Base-by-base conservation (phyloP, 176 grass and related monocot genomes). In the Musa acuminata region DNA sequence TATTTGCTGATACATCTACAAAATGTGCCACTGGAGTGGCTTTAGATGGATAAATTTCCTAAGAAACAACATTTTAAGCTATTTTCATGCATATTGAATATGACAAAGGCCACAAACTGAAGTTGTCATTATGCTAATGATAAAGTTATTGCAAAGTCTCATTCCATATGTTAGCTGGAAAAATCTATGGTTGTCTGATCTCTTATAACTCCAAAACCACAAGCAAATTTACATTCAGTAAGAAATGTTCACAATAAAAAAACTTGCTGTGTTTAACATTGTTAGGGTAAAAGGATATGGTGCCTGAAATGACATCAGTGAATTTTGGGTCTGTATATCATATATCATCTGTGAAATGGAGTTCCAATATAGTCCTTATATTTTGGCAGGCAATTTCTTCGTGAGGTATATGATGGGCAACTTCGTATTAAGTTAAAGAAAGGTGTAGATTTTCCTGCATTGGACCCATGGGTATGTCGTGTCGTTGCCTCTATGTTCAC, bases 381-480 rank as follows among this genome's bases (percentile, higher is more conserved):
- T 49, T 79, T 75, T 84, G 82, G 35, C 87, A 98, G 94, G 68
- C 66, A 86, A 25, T 98, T 98, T 85, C 82, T 98, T 55, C 90
- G 75, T 57, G 87, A 98, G 85, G 60, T 98, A 51, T 98, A 93
- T 63, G 94, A 98, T 76, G 94, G 94, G 3, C 86, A 91, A 17
- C 80, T 98, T 7, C 77, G 74, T 62, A 77, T 93, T 75, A 93
- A 79, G 82, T 64, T 98, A 35, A 91, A 89, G 82, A 98, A 89
- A 85, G 90, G 90, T 35, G 63, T 82, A 64, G 78, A 76, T 80
- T 88, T 98, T 85, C 94, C 94, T 79, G 86, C 84, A 53, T 87
- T 98, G 86, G 90, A 98, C 75, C 88, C 84, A 72, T 98, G 94
- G 94, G 94, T 98, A 98, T 55, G 87, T 63, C 87, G 81, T 81